Conservation (phyloP, 1,139 yeast genomes). For the Petasospora fabianii region DNA sequence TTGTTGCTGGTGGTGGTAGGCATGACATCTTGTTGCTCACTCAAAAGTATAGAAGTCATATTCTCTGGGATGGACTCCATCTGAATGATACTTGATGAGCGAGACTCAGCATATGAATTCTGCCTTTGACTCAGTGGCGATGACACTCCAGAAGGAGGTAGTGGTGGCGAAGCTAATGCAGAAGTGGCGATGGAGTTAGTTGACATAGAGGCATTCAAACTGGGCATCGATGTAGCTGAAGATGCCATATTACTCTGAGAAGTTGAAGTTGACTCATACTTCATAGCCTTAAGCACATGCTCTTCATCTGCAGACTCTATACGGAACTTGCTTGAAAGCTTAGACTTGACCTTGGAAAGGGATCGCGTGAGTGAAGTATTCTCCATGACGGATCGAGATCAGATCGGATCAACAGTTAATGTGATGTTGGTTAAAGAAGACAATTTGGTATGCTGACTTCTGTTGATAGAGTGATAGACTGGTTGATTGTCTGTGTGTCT, state of each 20-base stretch:
- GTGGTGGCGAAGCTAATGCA: too few relatives aligned
- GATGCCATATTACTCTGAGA: background rate
- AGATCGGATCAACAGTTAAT: too few relatives aligned
- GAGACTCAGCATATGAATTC: slow-evolving; percentile 5
- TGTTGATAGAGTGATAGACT: too few relatives aligned
- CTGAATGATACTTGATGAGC: slow-evolving; percentile 4
- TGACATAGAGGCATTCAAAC: too few relatives aligned
- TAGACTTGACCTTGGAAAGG: slow-evolving; percentile 22
- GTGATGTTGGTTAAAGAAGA: too few relatives aligned
- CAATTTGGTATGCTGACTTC: too few relatives aligned
- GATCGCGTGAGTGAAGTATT: slow-evolving; percentile 20
- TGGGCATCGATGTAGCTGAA: slow-evolving; percentile 8
- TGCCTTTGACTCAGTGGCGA: slow-evolving; percentile 1
- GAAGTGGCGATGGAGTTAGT: too few relatives aligned
- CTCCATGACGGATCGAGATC: too few relatives aligned
- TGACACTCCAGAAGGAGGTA: background rate
- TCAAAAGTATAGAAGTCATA: too few relatives aligned
- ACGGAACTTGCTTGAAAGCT: slow-evolving; percentile 18
- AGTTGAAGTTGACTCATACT: slow-evolving; percentile 14
- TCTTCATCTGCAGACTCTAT: slow-evolving; percentile 10
- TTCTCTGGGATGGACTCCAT: slow-evolving; percentile 11
- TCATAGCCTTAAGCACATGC: slow-evolving; percentile 19
- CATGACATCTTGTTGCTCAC: too few relatives aligned
- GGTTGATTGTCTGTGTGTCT: too few relatives aligned
- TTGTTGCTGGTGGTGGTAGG: background rate